Base-by-base conservation (phyloP, 2,329 filamentous ascomycete species). In the Knoxdaviesia capensis region DNA sequence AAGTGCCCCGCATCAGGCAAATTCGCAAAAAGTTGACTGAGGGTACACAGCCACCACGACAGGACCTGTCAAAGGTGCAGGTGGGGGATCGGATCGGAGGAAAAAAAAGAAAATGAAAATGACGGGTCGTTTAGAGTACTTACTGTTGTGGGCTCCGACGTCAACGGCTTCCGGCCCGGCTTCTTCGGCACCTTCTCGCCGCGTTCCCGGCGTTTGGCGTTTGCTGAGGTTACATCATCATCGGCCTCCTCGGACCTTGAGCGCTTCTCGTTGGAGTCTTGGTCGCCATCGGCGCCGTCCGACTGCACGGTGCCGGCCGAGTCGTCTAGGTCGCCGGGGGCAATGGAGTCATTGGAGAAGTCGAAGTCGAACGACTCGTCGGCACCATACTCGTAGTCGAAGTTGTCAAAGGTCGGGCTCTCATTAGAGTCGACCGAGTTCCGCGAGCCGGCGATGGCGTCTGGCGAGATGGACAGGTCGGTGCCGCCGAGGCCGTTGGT, bases 141-240 rank as follows among this genome's bases (percentile, higher is more conserved):
- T 77, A 96, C 88, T 50, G 87, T 90, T 51, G 83, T 96, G 29
- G 90, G 90, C 59, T 96, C 90, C 28, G 84, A 92, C 39, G 85
- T 96, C 53, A 96, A 68, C 20, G 88, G 90, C 67, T 98, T 98
- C 48, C 90, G 76, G 41, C 90, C 90, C 5, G 90, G 88, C 63
- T 96, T 98, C 74, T 96, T 96, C 29, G 84, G 75, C 37, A 78
- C 69, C 61, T 90, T 94, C 38, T 87, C 84, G 43, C 85, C 77
- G 45, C 79, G 75, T 59, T 93, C 86, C 46, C 82, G 74, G 48
- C 85, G 74, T 65, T 87, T 90, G 45, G 66, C 60, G 10, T 62
- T 45, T 30, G 36, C 43, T 11, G 53, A 52, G 34, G 52, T 54
- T 31, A 60, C 57, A n/a, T 70, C 80, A 5, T 81, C 79, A 2